Evolutionary conservation across 2,329 filamentous ascomycete genomes (phyloP), one percentile per base, ranked within the genome.

Genomic region (Aspergillus transmontanensis): DNA sequence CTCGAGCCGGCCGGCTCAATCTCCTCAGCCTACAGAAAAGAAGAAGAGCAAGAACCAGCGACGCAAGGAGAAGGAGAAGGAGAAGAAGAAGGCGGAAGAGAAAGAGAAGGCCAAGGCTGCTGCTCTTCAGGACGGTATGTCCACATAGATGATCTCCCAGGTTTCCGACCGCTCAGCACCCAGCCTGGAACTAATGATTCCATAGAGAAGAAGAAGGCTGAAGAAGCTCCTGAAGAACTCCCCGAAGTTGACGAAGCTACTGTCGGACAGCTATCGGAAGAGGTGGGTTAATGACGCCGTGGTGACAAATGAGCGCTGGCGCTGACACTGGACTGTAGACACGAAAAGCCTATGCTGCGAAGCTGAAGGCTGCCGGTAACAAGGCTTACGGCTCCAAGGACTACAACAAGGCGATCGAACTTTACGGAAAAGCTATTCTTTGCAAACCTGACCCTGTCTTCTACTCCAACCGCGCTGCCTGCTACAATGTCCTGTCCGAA

Each of bases 391-490:
- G 93, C 65, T 89, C 89, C 70, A 98, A 97, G 82, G 91, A 96
- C 74, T 97, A 97, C 82, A 90, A 93, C 80, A 89, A 88, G 73
- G 95, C 95, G 70, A 99, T 99, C 76, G 91, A 94, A 5, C 88
- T 99, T 41, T 99, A 99, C 82, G 92, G 92, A 69, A 92, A 96
- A 82, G 95, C 95, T 57, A 96, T 99, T 72, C 83, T 98, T 58
- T 98, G 95, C 90, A 96, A 95, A 83, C 90, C 94, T 62, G 95
- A 99, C 75, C 93, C 95, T 36, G 94, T 99, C 78, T 99, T 95
- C 85, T 99, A 96, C 86, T 98, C 95, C 68, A 99, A 99, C 86
- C 91, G 95, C 72, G 95, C 95, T 62, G 95, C 95, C 60, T 99
- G 95, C 86, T 96, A 93, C 83, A 98, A 97, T 78, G 93, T 95